Conservation (phyloP, 78 protist genomes). For the Dictyostelium firmibasis region DNA sequence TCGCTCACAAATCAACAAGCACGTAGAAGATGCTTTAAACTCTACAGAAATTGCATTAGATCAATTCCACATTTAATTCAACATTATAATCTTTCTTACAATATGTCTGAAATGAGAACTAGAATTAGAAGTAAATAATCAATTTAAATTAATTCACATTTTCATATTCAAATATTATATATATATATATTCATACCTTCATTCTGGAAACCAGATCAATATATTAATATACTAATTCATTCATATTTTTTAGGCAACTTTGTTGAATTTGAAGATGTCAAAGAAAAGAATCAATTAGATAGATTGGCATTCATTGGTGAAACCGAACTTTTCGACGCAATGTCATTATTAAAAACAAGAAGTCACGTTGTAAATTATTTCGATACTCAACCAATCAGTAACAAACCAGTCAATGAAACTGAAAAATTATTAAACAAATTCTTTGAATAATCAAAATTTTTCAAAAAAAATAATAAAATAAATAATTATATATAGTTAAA, state of each 20-base stretch:
- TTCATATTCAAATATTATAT: too few species aligned
- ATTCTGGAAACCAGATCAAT: too few species aligned
- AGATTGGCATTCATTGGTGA: constrained; percentile 76
- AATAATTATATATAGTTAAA: neutral
- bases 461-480: neutral
- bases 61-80: constrained; percentile 64
- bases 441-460: neutral
- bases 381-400: neutral
- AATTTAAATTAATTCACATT: too few species aligned
- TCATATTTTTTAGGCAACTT: constrained; percentile 5
- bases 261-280: constrained; percentile 17
- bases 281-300: constrained; percentile 39
- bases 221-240: neutral
- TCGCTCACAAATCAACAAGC: constrained; percentile 27
- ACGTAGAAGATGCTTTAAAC: constrained; percentile 41
- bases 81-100: constrained; percentile 64
- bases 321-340: constrained; percentile 66
- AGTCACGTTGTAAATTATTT: constrained; percentile 72
- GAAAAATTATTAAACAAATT: constrained; percentile 16
- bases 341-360: constrained; percentile 73
- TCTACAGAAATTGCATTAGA: constrained; percentile 64
- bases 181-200: neutral
- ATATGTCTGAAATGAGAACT: constrained; percentile 34
- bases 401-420: neutral
- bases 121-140: constrained; percentile 67